Percentiles rank a stretch among this genome's conserved stretches.
Evolutionary conservation across 73 alveolate species (phyloP).

Genomic region (Uronychia binucleata): DNA sequence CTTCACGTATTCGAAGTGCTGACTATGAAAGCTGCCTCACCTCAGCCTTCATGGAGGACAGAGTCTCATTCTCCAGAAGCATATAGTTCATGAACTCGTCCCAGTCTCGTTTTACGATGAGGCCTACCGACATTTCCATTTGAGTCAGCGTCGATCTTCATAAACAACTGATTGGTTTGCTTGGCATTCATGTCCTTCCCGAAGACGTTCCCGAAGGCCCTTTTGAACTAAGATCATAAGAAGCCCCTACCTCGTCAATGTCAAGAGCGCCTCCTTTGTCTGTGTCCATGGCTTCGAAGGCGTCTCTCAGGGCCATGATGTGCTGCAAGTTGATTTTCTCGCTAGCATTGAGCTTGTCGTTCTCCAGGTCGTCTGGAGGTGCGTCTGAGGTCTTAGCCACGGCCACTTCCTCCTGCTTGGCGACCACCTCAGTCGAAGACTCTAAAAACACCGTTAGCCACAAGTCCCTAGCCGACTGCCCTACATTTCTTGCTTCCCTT

Average conservation of each 20-base stretch:
- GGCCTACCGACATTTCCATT: constrained; percentile 62
- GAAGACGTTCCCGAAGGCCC: constrained; percentile 76
- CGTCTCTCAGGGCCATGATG: constrained; percentile 73
- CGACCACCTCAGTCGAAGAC: not conserved
- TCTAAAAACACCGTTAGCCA: not conserved
- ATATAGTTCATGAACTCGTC: constrained; percentile 80
- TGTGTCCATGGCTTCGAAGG: constrained; percentile 72
- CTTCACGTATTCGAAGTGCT: constrained; percentile 75
- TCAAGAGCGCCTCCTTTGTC: constrained; percentile 83
- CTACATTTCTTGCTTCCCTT: not conserved
- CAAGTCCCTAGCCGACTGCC: not conserved
- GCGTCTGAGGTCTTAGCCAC: not conserved
- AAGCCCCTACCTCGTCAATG: constrained; percentile 54
- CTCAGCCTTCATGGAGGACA: constrained; percentile 70
- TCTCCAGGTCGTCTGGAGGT: not conserved
- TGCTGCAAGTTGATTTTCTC: constrained; percentile 70
- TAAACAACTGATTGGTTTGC: constrained; percentile 67
- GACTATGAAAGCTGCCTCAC: not conserved
- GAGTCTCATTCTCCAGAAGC: constrained; percentile 74
- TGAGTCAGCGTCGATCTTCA: constrained; percentile 82
- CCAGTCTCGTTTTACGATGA: constrained; percentile 51
- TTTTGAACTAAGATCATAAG: constrained; percentile 35
- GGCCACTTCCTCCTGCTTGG: not conserved
- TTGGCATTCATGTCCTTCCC: constrained; percentile 69
- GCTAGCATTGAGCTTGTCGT: constrained; percentile 43